phyloP scores from a whole-genome alignment of 495 filamentous ascomycete genomes.

The Penicillium goetzii region DNA sequence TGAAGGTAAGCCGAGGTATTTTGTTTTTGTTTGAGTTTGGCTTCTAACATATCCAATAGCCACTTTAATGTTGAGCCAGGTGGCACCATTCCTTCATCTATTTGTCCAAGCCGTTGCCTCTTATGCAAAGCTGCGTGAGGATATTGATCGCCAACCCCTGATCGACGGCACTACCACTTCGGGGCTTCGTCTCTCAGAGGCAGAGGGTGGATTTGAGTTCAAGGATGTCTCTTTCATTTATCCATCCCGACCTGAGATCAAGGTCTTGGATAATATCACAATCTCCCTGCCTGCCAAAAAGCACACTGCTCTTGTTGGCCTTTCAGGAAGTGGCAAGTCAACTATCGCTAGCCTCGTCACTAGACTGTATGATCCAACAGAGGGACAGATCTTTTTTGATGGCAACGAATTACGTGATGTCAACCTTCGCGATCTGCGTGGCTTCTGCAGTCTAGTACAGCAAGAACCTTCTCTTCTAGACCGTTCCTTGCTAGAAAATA shows the following conservation, averaged over 20 bases:
- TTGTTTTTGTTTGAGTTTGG: not conserved
- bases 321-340: slow-evolving; percentile 74
- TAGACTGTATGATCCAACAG: slow-evolving; percentile 52
- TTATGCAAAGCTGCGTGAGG: slow-evolving; percentile 51
- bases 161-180: slow-evolving; percentile 51
- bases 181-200: slow-evolving; percentile 40
- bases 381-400: slow-evolving; percentile 56
- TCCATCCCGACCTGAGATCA: slow-evolving; percentile 62
- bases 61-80: slow-evolving; percentile 63
- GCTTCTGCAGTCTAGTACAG: slow-evolving; percentile 64
- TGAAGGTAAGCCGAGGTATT: slow-evolving; percentile 51
- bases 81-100: slow-evolving; percentile 64
- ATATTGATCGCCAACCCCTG: slow-evolving; percentile 55
- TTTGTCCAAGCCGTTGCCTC: slow-evolving; percentile 61
- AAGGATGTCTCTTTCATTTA: slow-evolving; percentile 63
- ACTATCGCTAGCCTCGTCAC: slow-evolving; percentile 62
- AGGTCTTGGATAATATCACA: slow-evolving; percentile 54
- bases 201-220: slow-evolving; percentile 52
- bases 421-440: slow-evolving; percentile 60
- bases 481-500: slow-evolving; percentile 70
- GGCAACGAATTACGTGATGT: slow-evolving; percentile 56
- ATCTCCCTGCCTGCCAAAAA: slow-evolving; percentile 59
- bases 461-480: slow-evolving; percentile 69
- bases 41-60: slow-evolving; percentile 44
- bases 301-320: slow-evolving; percentile 67